Percentiles rank a stretch among this genome's conserved stretches.
These are phyloP conservation scores for Neonectria neomacrospora DNA, from an alignment of 2,329 filamentous ascomycete genomes.

Conservation along the genomic window DNA sequence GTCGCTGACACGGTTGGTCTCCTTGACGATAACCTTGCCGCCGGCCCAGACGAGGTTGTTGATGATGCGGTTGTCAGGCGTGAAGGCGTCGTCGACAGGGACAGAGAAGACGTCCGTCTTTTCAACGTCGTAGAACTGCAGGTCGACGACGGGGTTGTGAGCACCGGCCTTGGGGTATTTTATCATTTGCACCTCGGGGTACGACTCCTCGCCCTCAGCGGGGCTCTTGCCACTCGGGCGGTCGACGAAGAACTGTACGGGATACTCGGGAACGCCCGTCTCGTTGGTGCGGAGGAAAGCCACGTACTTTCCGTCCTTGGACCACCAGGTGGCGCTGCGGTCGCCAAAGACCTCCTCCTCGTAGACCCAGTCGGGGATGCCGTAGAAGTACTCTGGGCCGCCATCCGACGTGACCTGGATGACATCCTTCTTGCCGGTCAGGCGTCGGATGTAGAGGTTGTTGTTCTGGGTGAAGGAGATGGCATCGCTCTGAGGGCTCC, in stretches of 20 bases:
- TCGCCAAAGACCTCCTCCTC: constrained; percentile 75
- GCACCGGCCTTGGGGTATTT: constrained; percentile 98
- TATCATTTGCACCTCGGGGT: constrained; percentile 90
- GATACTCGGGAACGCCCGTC: constrained; percentile 88
- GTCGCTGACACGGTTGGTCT: constrained; percentile 95
- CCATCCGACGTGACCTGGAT: constrained; percentile 87
- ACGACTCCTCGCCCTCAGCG: constrained; percentile 78
- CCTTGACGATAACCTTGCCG: constrained; percentile 83
- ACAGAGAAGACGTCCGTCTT: constrained; percentile 84
- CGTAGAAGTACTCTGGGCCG: constrained; percentile 90
- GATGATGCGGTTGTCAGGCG: constrained; percentile 85
- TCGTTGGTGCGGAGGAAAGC: constrained; percentile 96
- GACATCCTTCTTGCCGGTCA: constrained; percentile 64
- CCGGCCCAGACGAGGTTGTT: constrained; percentile 95
- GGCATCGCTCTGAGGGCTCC: constrained; percentile 88
- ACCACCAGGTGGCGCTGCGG: constrained; percentile 95
- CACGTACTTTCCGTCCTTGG: constrained; percentile 85
- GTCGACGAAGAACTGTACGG: constrained; percentile 92
- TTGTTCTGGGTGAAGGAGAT: constrained; percentile 92
- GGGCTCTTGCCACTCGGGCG: constrained; percentile 81
- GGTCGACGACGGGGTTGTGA: constrained; percentile 88
- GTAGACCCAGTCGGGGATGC: constrained; percentile 97
- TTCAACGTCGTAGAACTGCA: constrained; percentile 88
- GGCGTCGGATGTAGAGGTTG: constrained; percentile 84
- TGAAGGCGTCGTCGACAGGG: constrained; percentile 79